Base-by-base conservation (phyloP, 2,329 filamentous ascomycete genomes). In the Colletotrichum echinochloae region DNA sequence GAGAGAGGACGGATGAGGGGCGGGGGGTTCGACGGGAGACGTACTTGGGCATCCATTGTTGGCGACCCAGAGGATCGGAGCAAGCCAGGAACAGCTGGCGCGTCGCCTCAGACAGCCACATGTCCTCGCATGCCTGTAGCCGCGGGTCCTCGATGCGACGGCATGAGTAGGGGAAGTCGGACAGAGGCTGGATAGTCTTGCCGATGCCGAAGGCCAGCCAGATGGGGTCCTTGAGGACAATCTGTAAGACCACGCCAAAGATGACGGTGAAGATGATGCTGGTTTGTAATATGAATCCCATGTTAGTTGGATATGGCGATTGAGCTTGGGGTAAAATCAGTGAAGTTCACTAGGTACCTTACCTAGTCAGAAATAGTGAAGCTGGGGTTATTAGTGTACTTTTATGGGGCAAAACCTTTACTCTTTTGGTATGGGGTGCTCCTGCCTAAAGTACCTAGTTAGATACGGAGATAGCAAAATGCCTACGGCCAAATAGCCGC, bases 21-120 rank as follows among this genome's bases (percentile, higher is more conserved):
- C 41, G 8, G 5, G 41, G 20, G 23, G 28, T 28, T 37, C 12
- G 11, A 4, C 30, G 8, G 4, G 26, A 20, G 1, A 55, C 72
- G 49, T 67, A 78, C 77, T 74, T 75, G 2, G 78, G 77, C 56
- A 75, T 62, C 77, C 77, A 79, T 26, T 46, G 68, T n/a, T 20
- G 37, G 20, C 76, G 69, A 0, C 60, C 55, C 8, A 67, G 39
- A 2, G 74, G 35, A 11, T 77, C 75, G 1, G 76, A 77, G 70
- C 78, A 79, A 11, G 76, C 77, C 7, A 79, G 74, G 60, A 78
- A 79, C 12, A 79, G 69, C 52, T 76, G 73, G 16, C 77, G 73
- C n/a, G 75, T 77, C 26, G 70, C 37, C 60, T 78, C 76, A 18
- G 75, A 78, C 1, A 79, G 60, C 77, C 76, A 79, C 76, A 79